Percentiles rank a stretch among this genome's conserved stretches.
Evolutionary conservation across 768 basidiomycete species (phyloP).

Genomic region (Thelephora aurantiotincta): DNA sequence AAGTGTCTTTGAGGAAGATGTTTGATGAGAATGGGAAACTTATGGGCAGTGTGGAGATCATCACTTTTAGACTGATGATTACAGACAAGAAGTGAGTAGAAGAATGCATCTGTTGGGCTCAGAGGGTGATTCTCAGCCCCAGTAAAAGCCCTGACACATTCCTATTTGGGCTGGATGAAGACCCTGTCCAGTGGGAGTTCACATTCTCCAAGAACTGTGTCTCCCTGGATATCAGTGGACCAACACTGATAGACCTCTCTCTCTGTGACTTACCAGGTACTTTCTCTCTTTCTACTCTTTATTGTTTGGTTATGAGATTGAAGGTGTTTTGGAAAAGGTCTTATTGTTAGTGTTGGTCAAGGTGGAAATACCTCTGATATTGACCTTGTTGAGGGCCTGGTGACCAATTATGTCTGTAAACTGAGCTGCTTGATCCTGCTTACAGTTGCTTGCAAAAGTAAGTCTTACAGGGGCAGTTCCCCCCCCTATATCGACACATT

Average conservation of each 20-base stretch:
- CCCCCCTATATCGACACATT: background rate
- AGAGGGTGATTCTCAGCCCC: conserved; percentile 53
- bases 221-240: conserved; percentile 23
- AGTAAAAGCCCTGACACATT: conserved; percentile 19
- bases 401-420: conserved; percentile 41
- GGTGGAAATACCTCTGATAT: conserved; percentile 42
- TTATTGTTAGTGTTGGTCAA: conserved; percentile 29
- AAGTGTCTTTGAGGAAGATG: conserved; percentile 18
- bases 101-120: conserved; percentile 51
- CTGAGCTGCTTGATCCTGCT: conserved; percentile 50
- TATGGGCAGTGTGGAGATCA: conserved; percentile 20
- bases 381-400: conserved; percentile 42
- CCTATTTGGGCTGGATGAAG: conserved; percentile 23
- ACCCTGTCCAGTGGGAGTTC: conserved; percentile 9
- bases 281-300: background rate
- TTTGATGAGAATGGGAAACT: conserved; percentile 13
- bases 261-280: conserved; percentile 27
- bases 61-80: conserved; percentile 24
- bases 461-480: conserved; percentile 7
- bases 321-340: conserved; percentile 21
- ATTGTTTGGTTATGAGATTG: background rate
- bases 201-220: conserved; percentile 23
- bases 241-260: conserved; percentile 23
- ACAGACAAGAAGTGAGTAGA: conserved; percentile 40
- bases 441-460: conserved; percentile 52